Conservation (phyloP, 2,329 filamentous ascomycete genomes). For the Neospermospora avenae region DNA sequence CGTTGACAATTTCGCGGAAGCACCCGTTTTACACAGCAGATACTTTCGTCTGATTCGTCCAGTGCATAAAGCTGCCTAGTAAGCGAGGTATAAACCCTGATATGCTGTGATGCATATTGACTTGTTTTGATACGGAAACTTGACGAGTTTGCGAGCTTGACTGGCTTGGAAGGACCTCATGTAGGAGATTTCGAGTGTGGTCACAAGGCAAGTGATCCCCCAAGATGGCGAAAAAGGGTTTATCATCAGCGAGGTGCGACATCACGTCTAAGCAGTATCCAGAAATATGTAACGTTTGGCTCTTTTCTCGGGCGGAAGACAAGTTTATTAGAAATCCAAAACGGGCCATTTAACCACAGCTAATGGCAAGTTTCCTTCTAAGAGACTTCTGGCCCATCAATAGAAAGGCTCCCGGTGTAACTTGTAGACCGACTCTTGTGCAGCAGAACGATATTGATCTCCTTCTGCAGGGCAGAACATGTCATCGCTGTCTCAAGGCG, state of each 20-base stretch:
- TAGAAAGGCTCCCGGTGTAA: background rate
- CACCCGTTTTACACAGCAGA: background rate
- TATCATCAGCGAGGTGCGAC: background rate
- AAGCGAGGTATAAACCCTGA: background rate
- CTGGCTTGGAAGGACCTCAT: background rate
- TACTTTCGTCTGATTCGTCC: background rate
- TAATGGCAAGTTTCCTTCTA: background rate
- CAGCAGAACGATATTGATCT: slow-evolving; percentile 3
- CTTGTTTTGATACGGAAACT: background rate
- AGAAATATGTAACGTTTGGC: background rate
- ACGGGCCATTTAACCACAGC: background rate
- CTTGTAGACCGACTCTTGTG: slow-evolving; percentile 1
- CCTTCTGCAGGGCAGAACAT: background rate
- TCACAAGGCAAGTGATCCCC: background rate
- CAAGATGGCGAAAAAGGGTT: background rate
- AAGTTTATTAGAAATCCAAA: background rate
- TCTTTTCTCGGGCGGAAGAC: background rate
- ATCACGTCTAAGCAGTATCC: background rate
- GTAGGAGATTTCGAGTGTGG: background rate
- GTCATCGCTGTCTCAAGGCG: slow-evolving; percentile 1
- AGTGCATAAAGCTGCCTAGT: background rate
- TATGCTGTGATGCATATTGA: background rate
- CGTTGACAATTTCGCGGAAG: background rate
- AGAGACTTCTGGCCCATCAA: background rate
- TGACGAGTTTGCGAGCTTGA: background rate